These are phyloP conservation scores for Plectosphaerella plurivora DNA, from an alignment of 2,329 filamentous ascomycete species.

Conservation along the genomic window DNA sequence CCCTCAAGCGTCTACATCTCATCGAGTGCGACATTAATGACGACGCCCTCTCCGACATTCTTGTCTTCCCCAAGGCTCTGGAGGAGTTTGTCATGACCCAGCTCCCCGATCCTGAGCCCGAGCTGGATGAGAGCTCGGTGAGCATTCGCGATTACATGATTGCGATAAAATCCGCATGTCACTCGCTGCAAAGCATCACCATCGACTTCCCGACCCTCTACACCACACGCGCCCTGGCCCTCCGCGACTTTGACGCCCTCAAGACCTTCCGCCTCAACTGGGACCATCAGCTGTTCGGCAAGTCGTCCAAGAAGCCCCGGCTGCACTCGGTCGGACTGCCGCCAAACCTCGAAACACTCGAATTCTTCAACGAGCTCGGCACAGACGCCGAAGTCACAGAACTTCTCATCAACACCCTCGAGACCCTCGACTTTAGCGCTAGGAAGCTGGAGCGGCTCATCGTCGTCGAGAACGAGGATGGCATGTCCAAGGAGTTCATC, in stretches of 20 bases:
- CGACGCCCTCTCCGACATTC: conserved; percentile 28
- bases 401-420: conserved; percentile 33
- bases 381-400: conserved; percentile 43
- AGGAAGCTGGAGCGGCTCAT: conserved; percentile 31
- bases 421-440: conserved; percentile 31
- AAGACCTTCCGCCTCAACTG: conserved; percentile 37
- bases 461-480: conserved; percentile 25
- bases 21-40: conserved; percentile 48
- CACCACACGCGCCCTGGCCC: conserved; percentile 33
- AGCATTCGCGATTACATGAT: conserved; percentile 42
- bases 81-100: conserved; percentile 45
- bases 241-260: conserved; percentile 37
- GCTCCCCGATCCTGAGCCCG: conserved; percentile 28
- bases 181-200: conserved; percentile 38
- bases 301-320: conserved; percentile 36
- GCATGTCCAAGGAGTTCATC: conserved; percentile 26
- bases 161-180: conserved; percentile 33
- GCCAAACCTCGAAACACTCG: conserved; percentile 37
- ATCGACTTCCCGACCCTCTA: conserved; percentile 37
- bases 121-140: conserved; percentile 42
- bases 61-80: conserved; percentile 38
- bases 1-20: conserved; percentile 35
- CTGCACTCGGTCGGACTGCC: conserved; percentile 42
- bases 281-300: conserved; percentile 45
- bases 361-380: conserved; percentile 40